Percentiles rank a stretch among this genome's conserved stretches.
phyloP scores from a whole-genome alignment of 352 stramenopile species.

The Phytophthora podocarpi region DNA sequence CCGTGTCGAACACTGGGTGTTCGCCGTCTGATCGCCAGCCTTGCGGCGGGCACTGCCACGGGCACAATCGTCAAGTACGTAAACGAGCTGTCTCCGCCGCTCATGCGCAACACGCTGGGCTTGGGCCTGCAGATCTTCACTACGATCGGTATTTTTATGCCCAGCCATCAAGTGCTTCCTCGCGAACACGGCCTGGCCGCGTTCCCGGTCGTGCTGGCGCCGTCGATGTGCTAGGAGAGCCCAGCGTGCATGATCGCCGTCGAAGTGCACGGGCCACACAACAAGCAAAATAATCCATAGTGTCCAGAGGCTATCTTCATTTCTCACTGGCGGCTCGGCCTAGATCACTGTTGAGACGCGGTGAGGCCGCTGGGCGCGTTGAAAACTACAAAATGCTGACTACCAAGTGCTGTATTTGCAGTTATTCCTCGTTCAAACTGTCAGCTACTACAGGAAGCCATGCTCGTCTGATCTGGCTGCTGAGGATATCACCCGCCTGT shows the following conservation, averaged over 20 bases:
- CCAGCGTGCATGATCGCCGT: too few species aligned
- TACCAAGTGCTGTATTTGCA: too few species aligned
- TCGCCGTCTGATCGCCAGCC: constrained; percentile 34
- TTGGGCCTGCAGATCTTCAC: constrained; percentile 51
- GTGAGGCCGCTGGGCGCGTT: too few species aligned
- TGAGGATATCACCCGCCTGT: constrained; percentile 41
- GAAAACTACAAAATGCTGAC: too few species aligned
- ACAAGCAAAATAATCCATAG: too few species aligned
- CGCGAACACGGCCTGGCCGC: constrained; percentile 28
- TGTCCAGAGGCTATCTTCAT: too few species aligned
- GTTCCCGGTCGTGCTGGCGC: constrained; percentile 22
- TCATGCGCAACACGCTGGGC: constrained; percentile 45
- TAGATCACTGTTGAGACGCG: too few species aligned
- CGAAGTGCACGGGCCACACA: too few species aligned
- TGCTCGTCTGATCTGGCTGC: too few species aligned
- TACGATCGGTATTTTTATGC: constrained; percentile 32
- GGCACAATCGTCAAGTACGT: constrained; percentile 42
- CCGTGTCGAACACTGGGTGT: constrained; percentile 25
- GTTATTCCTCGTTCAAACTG: too few species aligned
- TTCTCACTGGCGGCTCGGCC: too few species aligned
- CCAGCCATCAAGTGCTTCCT: constrained; percentile 35
- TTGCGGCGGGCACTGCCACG: constrained; percentile 45
- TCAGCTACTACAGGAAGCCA: too few species aligned
- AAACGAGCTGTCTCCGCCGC: constrained; percentile 26
- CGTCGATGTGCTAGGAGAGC: constrained; percentile 26